Evolutionary conservation across 129 eudicot species (phyloP).

Genomic region (Tagetes erecta): DNA sequence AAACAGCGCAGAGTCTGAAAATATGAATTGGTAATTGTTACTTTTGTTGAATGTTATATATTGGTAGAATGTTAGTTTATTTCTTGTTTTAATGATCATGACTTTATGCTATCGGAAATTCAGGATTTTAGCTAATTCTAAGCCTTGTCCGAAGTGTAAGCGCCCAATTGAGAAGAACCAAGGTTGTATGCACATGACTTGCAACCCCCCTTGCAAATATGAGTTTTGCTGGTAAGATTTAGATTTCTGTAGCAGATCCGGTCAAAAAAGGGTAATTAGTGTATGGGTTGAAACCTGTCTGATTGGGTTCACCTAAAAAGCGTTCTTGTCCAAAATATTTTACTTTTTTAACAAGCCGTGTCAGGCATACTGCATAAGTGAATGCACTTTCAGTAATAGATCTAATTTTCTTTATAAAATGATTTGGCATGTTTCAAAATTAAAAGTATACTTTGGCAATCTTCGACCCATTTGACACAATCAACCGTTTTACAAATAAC

Average conservation of each 20-base stretch:
- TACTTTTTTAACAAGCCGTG: not conserved
- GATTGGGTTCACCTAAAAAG: not conserved
- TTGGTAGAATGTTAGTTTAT: not conserved
- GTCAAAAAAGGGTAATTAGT: not conserved
- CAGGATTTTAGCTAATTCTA: slow-evolving; percentile 96
- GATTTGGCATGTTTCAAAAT: not conserved
- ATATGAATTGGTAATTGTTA: slow-evolving; percentile 87
- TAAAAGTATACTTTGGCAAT: not conserved
- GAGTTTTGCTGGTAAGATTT: slow-evolving; percentile 87
- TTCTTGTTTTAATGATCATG: slow-evolving; percentile 17
- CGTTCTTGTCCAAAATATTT: not conserved
- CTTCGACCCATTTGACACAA: not conserved
- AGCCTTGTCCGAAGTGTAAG: slow-evolving; percentile 99
- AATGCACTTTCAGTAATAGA: not conserved
- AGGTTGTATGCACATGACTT: slow-evolving; percentile 99
- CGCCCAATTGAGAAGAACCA: slow-evolving; percentile 98
- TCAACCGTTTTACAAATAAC: not conserved
- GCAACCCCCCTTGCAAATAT: slow-evolving; percentile 88
- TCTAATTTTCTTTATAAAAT: not conserved
- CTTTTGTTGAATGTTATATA: not conserved
- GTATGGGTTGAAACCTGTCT: not conserved
- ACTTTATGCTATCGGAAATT: not conserved
- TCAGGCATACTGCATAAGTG: not conserved
- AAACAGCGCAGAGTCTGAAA: slow-evolving; percentile 97
- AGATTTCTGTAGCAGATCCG: not conserved